Evolutionary conservation across 106 monocot genomes (phyloP).

Genomic region (Allium fistulosum): DNA sequence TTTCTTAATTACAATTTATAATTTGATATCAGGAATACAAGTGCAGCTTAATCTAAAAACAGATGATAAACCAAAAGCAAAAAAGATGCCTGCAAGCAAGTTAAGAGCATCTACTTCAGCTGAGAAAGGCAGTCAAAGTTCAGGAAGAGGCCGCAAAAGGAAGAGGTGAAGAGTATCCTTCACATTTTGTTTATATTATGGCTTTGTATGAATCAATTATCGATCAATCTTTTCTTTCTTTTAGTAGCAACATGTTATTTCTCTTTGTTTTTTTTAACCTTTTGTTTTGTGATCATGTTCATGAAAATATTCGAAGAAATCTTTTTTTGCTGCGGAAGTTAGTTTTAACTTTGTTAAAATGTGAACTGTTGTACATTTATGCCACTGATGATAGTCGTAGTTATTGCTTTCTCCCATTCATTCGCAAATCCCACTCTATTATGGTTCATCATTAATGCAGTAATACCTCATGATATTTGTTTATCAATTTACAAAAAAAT

Average conservation of each 20-base stretch:
- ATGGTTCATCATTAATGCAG: too few species aligned
- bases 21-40: constrained; percentile 41
- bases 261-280: not conserved
- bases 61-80: constrained; percentile 30
- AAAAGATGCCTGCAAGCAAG: constrained; percentile 45
- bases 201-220: not conserved
- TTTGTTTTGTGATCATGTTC: not conserved
- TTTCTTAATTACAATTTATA: not conserved
- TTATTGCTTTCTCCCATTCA: too few species aligned
- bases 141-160: constrained; percentile 49
- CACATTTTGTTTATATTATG: not conserved
- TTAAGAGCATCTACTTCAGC: constrained; percentile 31
- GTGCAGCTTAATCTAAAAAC: constrained; percentile 74
- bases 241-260: not conserved
- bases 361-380: not conserved
- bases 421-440: too few species aligned
- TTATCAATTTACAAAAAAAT: too few species aligned
- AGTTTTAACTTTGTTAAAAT: not conserved
- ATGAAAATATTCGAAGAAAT: too few species aligned
- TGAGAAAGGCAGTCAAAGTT: constrained; percentile 17
- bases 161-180: constrained; percentile 32
- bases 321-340: too few species aligned
- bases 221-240: not conserved
- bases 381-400: not conserved
- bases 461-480: too few species aligned